Conservation (phyloP, 1,284 basidiomycete species). For the Amylostereum areolatum region DNA sequence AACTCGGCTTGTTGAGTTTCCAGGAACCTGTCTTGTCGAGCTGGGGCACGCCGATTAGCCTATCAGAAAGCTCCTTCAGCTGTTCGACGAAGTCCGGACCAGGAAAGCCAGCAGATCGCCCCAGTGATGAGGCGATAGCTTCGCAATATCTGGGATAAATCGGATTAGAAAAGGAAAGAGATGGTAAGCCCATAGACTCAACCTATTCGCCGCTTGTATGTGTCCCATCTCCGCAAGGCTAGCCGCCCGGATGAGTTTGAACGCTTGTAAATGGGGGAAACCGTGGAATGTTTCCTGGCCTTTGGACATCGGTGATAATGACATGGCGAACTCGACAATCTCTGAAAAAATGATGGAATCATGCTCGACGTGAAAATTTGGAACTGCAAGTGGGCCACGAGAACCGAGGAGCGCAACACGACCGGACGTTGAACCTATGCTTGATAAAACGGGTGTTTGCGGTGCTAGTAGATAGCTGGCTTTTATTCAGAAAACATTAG, state of each 20-base stretch:
- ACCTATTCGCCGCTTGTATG: constrained; percentile 69
- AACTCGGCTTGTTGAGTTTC: constrained; percentile 83
- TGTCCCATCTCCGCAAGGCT: constrained; percentile 79
- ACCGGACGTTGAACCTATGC: constrained; percentile 52
- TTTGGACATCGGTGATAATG: constrained; percentile 67
- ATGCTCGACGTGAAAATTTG: constrained; percentile 59
- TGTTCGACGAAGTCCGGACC: constrained; percentile 67
- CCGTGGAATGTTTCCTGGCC: constrained; percentile 85
- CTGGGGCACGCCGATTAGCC: constrained; percentile 73
- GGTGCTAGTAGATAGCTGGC: constrained; percentile 84
- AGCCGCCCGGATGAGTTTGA: constrained; percentile 78
- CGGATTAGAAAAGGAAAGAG: background rate
- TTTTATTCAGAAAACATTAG: constrained; percentile 6
- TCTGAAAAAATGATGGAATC: constrained; percentile 89
- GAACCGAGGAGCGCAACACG: constrained; percentile 67
- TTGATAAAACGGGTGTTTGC: constrained; percentile 72
- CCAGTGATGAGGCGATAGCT: constrained; percentile 72
- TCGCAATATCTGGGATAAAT: constrained; percentile 79
- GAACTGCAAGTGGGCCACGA: constrained; percentile 45
- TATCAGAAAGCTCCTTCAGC: constrained; percentile 77
- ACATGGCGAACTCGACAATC: constrained; percentile 88
- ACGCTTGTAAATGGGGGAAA: constrained; percentile 84
- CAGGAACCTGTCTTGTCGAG: constrained; percentile 72
- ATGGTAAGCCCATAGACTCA: constrained; percentile 13
- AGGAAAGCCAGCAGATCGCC: constrained; percentile 63